Evolutionary conservation across 129 eudicot genomes (phyloP), one percentile per base, ranked within the genome.

Genomic region (Lactuca sativa): DNA sequence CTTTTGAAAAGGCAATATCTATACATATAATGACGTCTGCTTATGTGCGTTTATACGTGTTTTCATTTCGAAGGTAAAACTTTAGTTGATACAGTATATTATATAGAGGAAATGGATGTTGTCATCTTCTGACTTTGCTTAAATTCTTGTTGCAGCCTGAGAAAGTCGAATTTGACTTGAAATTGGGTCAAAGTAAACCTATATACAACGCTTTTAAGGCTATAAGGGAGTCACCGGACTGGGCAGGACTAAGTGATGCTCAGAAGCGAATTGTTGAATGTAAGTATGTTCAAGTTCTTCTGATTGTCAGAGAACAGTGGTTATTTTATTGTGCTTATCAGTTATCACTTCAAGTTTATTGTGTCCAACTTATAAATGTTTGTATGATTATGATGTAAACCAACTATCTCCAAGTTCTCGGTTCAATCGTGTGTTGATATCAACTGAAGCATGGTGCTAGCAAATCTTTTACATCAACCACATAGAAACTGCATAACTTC

Each of bases 111-210:
- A 32, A 16, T 71, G 52, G 56, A 9, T n/a, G 17, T 61, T 52
- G 58, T 58, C 17, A 14, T 48, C 21, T 7, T 21, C 18, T 77
- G 72, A 53, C 64, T 13, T 56, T 65, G 15, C 66, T 66, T 37
- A 56, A 62, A 13, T 37, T 56, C n/a, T 70, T 15, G 55, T 59
- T 81, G 77, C 90, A 95, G 99, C 99, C 99, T n/a, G 97, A 85
- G 77, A 90, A 83, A 81, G 97, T 95, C 47, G 81, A 84, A 40
- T 95, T 95, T 87, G 89, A 84, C 61, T 85, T 95, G 6, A 87
- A 91, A 67, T 69, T 90, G 77, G 95, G 90, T 44, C 99, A 95
- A 78, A 95, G 99, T 53, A 90, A 95, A 79, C 96, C 99, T 2
- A 56, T 95, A 4, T 90, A 90, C 65, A 95, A 95, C 78, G 99